Percentiles rank a stretch among this genome's conserved stretches.
Evolutionary conservation across 31 red algal genomes (phyloP).

Genomic region (Odonthalia washingtoniensis): DNA sequence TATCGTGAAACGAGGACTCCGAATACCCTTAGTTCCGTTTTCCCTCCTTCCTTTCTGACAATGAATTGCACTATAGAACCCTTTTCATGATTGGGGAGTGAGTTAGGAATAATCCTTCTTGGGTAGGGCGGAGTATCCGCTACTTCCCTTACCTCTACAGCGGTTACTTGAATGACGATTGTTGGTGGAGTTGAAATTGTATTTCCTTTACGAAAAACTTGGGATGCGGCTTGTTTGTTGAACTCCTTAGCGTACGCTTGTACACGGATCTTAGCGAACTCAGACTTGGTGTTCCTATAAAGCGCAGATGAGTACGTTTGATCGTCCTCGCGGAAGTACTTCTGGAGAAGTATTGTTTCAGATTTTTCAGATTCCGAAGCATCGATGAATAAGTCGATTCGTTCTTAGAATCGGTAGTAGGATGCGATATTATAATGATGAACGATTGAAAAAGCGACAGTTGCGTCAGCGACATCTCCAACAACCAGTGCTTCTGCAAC

Average conservation of each 20-base stretch:
- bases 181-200: too few species aligned
- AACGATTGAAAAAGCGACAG: background rate
- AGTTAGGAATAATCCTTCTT: too few species aligned
- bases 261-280: conserved; percentile 35
- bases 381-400: conserved; percentile 30
- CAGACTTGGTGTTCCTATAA: background rate
- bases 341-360: conserved; percentile 34
- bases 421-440: conserved; percentile 4
- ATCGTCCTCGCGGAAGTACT: conserved; percentile 37
- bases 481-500: background rate
- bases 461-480: background rate
- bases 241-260: conserved; percentile 14
- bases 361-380: conserved; percentile 9
- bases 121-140: too few species aligned
- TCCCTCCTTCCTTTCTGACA: too few species aligned
- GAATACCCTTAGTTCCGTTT: too few species aligned
- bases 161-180: too few species aligned
- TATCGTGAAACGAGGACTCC: too few species aligned
- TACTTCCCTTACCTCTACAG: too few species aligned
- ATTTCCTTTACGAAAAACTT: too few species aligned
- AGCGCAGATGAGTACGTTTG: background rate
- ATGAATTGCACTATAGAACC: too few species aligned
- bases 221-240: too few species aligned
- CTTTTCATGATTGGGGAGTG: too few species aligned
- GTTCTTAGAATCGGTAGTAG: background rate